Evolutionary conservation across 805 yeast genomes (phyloP).

Genomic region (Yarrowia phangngaensis): DNA sequence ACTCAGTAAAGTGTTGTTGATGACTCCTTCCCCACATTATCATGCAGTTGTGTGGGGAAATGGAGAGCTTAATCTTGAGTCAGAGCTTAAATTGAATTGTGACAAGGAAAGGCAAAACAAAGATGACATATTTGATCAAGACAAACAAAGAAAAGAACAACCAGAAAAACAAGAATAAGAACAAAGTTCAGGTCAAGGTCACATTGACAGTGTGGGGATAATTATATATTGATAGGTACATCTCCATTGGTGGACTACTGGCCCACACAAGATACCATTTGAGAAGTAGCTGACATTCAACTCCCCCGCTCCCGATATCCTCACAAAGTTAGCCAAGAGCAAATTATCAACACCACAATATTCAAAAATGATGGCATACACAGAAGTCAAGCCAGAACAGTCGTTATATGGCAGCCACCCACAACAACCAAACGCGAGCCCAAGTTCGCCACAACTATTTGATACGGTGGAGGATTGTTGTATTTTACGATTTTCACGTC

Average conservation of each 20-base stretch:
- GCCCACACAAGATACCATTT: no score
- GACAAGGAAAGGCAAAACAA: no score
- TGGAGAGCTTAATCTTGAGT: slow-evolving; percentile 12
- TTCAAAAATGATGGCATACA: slow-evolving; percentile 11
- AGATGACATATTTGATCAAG: no score
- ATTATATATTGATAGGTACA: no score
- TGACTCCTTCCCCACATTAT: slow-evolving; percentile 22
- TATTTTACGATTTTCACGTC: slow-evolving; percentile 9
- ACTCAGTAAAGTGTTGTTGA: no score
- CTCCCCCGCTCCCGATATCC: neutral
- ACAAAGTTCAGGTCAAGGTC: no score
- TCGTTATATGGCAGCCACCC: slow-evolving; percentile 9
- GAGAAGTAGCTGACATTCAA: no score
- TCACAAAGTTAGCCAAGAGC: no score
- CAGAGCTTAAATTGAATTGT: slow-evolving; percentile 8
- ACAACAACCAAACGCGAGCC: neutral
- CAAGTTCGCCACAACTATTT: neutral
- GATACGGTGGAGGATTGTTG: slow-evolving; percentile 20
- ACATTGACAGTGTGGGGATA: no score
- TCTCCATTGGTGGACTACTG: no score
- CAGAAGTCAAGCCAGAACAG: slow-evolving; percentile 15
- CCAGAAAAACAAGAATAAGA: no score
- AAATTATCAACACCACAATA: no score
- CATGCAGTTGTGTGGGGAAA: slow-evolving; percentile 26
- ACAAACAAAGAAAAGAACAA: slow-evolving; percentile 4